Percentiles rank a stretch among this genome's conserved stretches.
Evolutionary conservation across 1,139 yeast genomes (phyloP).

Genomic region (Zhuliangozyma blackwelliae): DNA sequence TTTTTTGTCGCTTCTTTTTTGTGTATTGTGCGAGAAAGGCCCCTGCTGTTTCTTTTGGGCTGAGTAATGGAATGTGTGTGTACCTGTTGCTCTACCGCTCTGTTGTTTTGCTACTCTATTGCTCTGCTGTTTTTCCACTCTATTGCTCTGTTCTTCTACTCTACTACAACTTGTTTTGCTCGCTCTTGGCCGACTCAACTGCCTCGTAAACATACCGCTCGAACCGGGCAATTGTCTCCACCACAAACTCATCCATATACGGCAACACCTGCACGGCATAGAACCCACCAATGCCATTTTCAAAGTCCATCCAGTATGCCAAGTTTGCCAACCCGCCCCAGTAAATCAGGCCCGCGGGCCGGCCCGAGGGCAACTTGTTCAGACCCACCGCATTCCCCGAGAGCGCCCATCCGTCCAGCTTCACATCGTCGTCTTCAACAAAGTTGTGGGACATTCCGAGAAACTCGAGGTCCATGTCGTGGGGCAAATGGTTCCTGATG

Average conservation of each 20-base stretch:
- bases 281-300: constrained; percentile 40
- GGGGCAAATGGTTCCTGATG: constrained; percentile 31
- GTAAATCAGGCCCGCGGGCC: constrained; percentile 35
- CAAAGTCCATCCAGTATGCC: constrained; percentile 43
- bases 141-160: no score
- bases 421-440: constrained; percentile 18
- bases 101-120: no score
- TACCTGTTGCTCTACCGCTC: no score
- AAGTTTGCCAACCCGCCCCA: constrained; percentile 49
- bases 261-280: constrained; percentile 41
- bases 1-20: no score
- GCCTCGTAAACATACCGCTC: constrained; percentile 16
- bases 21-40: no score
- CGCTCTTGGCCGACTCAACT: constrained; percentile 7
- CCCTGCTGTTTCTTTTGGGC: no score
- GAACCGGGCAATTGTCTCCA: constrained; percentile 14
- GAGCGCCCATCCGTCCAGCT: constrained; percentile 77
- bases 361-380: constrained; percentile 31
- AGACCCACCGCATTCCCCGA: constrained; percentile 69
- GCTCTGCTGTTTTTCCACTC: no score
- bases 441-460: constrained; percentile 10
- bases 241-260: constrained; percentile 14
- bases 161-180: constrained; percentile 3
- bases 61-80: no score
- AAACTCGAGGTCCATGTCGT: constrained; percentile 18